Conservation (phyloP, 495 filamentous ascomycete genomes). For the Neurospora sp. region DNA sequence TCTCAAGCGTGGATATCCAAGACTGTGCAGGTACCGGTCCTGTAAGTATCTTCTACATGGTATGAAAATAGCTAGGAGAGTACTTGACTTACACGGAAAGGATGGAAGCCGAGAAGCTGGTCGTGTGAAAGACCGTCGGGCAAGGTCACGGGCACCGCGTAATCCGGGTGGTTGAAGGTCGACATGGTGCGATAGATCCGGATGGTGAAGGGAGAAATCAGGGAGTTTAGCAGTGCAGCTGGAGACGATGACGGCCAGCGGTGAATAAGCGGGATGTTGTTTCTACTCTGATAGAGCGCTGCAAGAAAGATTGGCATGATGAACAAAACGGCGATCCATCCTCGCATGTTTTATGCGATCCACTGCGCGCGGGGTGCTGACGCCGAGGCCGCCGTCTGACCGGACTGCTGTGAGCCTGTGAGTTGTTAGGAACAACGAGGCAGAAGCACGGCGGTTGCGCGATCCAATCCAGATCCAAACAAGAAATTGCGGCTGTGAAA, state of each 20-base stretch:
- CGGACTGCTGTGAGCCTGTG: background rate
- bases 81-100: conserved; percentile 43
- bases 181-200: conserved; percentile 21
- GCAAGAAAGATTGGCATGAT: conserved; percentile 2
- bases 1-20: conserved; percentile 61
- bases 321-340: background rate
- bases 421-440: background rate
- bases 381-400: background rate
- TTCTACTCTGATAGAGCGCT: background rate
- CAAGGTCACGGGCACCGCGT: conserved; percentile 43
- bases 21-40: conserved; percentile 18
- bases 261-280: background rate
- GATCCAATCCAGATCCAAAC: background rate
- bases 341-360: background rate
- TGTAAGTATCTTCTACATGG: background rate
- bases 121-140: conserved; percentile 48
- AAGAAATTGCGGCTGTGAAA: background rate
- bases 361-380: background rate
- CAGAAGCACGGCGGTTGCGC: background rate
- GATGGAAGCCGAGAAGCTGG: conserved; percentile 57
- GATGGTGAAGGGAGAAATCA: background rate
- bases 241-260: background rate
- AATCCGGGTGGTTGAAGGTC: conserved; percentile 38
- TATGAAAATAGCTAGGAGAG: background rate
- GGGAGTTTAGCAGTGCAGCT: background rate